Conservation (phyloP, 129 eudicot genomes). For the Ambrosia trifida region DNA sequence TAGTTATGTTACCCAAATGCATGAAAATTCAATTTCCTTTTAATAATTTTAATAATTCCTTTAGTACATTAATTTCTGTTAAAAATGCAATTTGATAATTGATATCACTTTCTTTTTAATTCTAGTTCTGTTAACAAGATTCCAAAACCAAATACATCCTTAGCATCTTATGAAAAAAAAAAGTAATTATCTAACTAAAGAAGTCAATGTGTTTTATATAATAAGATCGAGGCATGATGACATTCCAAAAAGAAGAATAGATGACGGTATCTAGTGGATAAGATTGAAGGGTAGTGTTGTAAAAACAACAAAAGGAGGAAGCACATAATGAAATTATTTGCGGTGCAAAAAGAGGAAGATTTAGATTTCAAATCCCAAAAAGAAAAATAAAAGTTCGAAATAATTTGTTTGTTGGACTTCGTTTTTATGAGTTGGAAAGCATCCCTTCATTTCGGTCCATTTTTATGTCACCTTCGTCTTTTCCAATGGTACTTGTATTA, state of each 20-base stretch:
- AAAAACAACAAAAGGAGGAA: slow-evolving; percentile 30
- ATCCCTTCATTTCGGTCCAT: slow-evolving; percentile 28
- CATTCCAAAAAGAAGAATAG: slow-evolving; percentile 26
- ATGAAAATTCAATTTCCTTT: too few species aligned
- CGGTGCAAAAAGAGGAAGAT: slow-evolving; percentile 41
- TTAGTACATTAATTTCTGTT: too few species aligned
- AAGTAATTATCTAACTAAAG: background rate
- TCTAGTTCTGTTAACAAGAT: too few species aligned
- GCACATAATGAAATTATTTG: slow-evolving; percentile 32
- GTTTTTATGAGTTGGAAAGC: slow-evolving; percentile 45
- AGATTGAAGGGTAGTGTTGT: slow-evolving; percentile 38
- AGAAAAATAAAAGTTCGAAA: slow-evolving; percentile 37
- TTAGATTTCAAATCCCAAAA: slow-evolving; percentile 34
- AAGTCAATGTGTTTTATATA: background rate
- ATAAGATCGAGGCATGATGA: background rate
- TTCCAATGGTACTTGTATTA: too few species aligned
- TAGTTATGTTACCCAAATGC: too few species aligned
- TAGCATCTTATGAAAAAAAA: background rate
- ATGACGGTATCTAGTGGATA: slow-evolving; percentile 46
- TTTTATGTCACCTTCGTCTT: slow-evolving; percentile 10
- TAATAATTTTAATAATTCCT: too few species aligned
- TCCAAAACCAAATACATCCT: too few species aligned
- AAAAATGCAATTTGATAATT: too few species aligned
- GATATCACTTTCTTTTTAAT: too few species aligned
- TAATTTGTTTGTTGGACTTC: slow-evolving; percentile 45